Base-by-base conservation (phyloP, 2,329 filamentous ascomycete species). In the Chaetomium globosum region DNA sequence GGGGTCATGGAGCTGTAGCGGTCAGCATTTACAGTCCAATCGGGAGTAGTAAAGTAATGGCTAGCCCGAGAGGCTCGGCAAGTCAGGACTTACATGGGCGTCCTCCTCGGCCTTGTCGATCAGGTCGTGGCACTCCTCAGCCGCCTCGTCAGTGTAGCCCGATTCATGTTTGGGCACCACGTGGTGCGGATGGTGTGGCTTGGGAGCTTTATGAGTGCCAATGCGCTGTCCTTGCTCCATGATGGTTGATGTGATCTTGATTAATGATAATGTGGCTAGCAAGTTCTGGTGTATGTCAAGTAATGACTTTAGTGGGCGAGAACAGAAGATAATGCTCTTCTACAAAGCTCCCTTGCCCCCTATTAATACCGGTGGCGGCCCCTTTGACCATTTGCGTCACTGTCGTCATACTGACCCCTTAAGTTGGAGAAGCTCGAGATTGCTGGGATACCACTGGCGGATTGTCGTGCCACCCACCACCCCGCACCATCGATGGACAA, bases 61-160 rank as follows among this genome's bases (percentile, higher is more conserved):
- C 5, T 2, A 43, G 2, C 39, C 16, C 19, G n/a, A n/a, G 21
- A 10, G 21, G 46, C n/a, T 23, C 9, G 9, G 46, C 6, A 23
- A 48, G 19, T 6, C 19, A 6, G 16, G n/a, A 61, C 67, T 10
- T 57, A 72, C 70, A 54, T 72, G 70, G 2, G 70, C 69, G 49
- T 70, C 66, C 57, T 72, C 69, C 64, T 72, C 70, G 59, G 70
- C 70, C n/a, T 56, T 56, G 58, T 72, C 65, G 58, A 72, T 72
- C 54, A 72, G 39, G 52, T 72, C 70, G 61, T 72, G 70, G 43
- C 63, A 65, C 57, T 72, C 70, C 56, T 67, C 66, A 19, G 68
- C 59, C 46, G 63, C 69, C 46, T 70, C 66, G 56, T 72, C 70
- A 59, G 69, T 70, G 57, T 72, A 72, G 43, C 70, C 70, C 16